Evolutionary conservation across 2,329 filamentous ascomycete species (phyloP), one percentile per base, ranked within the genome.

Genomic region (Fulvia fulva): DNA sequence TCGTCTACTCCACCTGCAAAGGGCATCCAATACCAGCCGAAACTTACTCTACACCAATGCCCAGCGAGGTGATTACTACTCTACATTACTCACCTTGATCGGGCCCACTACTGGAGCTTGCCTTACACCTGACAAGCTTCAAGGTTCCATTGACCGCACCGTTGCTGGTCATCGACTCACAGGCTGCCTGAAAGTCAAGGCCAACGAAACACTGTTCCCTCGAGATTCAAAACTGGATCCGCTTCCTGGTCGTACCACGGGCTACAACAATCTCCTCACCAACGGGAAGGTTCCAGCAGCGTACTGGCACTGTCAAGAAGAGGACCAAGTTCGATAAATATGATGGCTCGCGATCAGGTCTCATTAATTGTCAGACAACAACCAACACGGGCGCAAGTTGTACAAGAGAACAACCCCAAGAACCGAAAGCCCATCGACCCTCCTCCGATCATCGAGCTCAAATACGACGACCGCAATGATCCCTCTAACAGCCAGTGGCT

Each of bases 391-490:
- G 64, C 64, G 34, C 64, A 66, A 44, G 60, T 66, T 53, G 64
- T 66, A 12, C 64, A 64, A 54, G 64, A 66, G 54, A 66, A 64
- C 57, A 64, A 64, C 50, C 62, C 62, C 30, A 66, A 66, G 53
- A 64, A 63, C 12, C 87, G 91, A 65, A 95, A 95, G 74, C 90
- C 91, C 7, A 85, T 96, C 68, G 91, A 96, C 71, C 91, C 92
- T 53, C 91, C 91, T 12, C 91, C 91, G 44, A 89, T 96, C 66
- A 79, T 96, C 47, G 86, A 93, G 75, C 80, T 96, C 49, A 74
- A 75, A 73, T 83, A 86, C 57, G 75, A 64, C 34, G 66, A 63
- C 58, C 59, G 54, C 51, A 52, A 67, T 51, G 83, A 84, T 70
- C 78, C 81, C 19, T 75, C 26, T 45, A 56, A 53, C 64, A 84